Evolutionary conservation across 202 grass and related monocot genomes (phyloP).

Genomic region (Schoenoplectus triqueter): DNA sequence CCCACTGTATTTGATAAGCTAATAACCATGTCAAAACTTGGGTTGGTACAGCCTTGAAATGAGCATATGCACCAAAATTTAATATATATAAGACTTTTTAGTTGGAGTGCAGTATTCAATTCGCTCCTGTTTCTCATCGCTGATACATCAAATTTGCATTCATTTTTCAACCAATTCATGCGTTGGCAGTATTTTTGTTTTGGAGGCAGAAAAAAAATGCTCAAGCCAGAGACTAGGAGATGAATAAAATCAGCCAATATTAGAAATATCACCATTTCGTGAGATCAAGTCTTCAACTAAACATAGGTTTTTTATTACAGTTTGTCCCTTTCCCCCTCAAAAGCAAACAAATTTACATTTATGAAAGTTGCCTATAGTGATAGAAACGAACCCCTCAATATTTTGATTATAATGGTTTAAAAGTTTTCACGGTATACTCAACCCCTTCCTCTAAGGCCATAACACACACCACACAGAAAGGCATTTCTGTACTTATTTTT

Average conservation of each 20-base stretch:
- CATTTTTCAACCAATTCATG: no score
- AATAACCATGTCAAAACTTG: no score
- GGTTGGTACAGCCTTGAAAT: no score
- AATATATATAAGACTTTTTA: no score
- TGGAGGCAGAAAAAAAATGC: not conserved
- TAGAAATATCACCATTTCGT: no score
- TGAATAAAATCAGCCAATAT: no score
- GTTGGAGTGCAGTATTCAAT: no score
- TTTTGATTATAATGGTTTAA: not conserved
- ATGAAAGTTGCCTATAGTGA: conserved; percentile 19
- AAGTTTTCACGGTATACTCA: conserved; percentile 14
- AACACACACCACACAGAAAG: conserved; percentile 26
- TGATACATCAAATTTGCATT: no score
- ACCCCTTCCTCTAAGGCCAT: not conserved
- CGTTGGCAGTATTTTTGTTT: not conserved
- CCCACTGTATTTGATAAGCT: no score
- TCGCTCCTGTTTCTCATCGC: no score
- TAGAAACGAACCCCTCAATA: conserved; percentile 8
- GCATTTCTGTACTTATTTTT: conserved; percentile 23
- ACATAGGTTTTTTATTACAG: conserved; percentile 20
- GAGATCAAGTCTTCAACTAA: not conserved
- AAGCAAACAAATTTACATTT: not conserved
- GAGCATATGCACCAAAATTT: no score
- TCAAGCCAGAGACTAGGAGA: not conserved
- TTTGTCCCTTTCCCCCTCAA: not conserved